Percentiles rank a stretch among this genome's conserved stretches.
Conservation (phyloP, 768 basidiomycete species). For the Tubosaeta sp. region DNA sequence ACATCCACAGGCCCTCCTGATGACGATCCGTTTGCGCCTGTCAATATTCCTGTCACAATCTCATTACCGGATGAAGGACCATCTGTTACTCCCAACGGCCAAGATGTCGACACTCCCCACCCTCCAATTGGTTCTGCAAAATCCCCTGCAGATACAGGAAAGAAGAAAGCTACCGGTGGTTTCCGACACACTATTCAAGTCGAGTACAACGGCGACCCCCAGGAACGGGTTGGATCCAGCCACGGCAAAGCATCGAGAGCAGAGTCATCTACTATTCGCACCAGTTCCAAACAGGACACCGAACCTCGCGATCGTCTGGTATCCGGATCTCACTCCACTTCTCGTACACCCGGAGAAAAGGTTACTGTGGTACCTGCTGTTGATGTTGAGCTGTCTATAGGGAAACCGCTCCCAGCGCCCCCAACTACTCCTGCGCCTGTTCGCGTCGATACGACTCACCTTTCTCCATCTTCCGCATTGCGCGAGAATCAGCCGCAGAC, state of each 20-base stretch:
- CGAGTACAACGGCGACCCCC: conserved; percentile 71
- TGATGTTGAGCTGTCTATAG: conserved; percentile 5
- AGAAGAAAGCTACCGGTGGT: conserved; percentile 41
- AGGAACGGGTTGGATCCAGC: conserved; percentile 16
- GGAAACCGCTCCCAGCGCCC: conserved; percentile 31
- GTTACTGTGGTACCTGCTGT: conserved; percentile 8
- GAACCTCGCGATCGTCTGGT: conserved; percentile 15
- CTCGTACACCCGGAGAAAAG: conserved; percentile 17
- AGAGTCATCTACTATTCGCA: conserved; percentile 6
- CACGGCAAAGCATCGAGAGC: conserved; percentile 22
- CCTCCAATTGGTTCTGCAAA: conserved; percentile 27
- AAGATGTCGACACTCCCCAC: conserved; percentile 19
- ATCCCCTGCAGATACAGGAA: conserved; percentile 39
- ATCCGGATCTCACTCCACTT: conserved; percentile 10
- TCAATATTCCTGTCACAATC: conserved; percentile 27
- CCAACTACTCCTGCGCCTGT: conserved; percentile 18
- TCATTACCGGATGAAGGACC: conserved; percentile 25
- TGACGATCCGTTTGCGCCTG: conserved; percentile 71
- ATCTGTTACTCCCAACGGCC: conserved; percentile 13
- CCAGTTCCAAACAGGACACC: conserved; percentile 12
- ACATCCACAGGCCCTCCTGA: conserved; percentile 38
- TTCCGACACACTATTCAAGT: conserved; percentile 95
- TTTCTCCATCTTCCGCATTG: conserved; percentile 22
- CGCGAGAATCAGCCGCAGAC: conserved; percentile 29
- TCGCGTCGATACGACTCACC: conserved; percentile 20